These are phyloP conservation scores for Candida freyschussii DNA, from an alignment of 1,139 yeast species.

Conservation along the genomic window DNA sequence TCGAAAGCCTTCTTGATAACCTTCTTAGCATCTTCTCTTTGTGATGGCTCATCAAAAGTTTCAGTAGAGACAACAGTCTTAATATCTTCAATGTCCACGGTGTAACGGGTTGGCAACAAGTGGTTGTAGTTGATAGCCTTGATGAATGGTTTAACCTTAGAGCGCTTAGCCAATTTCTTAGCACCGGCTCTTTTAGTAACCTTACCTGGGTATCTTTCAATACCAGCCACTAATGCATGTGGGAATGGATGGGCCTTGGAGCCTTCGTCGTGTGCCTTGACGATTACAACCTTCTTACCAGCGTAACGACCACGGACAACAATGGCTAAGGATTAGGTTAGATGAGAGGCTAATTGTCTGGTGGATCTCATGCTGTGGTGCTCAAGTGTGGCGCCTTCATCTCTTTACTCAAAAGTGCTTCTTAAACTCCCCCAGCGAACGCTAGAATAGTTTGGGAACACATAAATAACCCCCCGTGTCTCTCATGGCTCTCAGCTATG, in stretches of 20 bases:
- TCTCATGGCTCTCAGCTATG: no score
- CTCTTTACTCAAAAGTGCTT: no score
- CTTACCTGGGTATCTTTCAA: slow-evolving; percentile 98
- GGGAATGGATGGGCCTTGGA: slow-evolving; percentile 98
- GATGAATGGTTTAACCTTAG: slow-evolving; percentile 98
- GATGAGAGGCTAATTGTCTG: no score
- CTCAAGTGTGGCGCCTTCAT: no score
- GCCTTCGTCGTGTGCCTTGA: slow-evolving; percentile 98
- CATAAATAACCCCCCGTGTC: no score
- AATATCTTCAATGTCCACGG: slow-evolving; percentile 94
- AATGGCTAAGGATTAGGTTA: no score
- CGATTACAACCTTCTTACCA: slow-evolving; percentile 99
- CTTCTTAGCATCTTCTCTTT: slow-evolving; percentile 99
- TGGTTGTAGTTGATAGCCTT: slow-evolving; percentile 99
- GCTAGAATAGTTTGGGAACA: no score
- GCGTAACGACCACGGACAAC: slow-evolving; percentile 99
- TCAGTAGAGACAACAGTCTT: slow-evolving; percentile 89
- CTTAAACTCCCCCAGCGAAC: no score
- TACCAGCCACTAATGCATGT: slow-evolving; percentile 99
- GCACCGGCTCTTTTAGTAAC: slow-evolving; percentile 94
- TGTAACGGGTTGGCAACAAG: slow-evolving; percentile 99
- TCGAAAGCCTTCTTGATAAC: slow-evolving; percentile 98
- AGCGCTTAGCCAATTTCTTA: slow-evolving; percentile 95
- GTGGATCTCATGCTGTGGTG: no score
- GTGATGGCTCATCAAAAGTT: slow-evolving; percentile 96